A percentile compares a stretch with the other conserved stretches of the same genome.
phyloP scores from a whole-genome alignment of 371 early-diverging fungal genomes.

The Mucor irregularis region DNA sequence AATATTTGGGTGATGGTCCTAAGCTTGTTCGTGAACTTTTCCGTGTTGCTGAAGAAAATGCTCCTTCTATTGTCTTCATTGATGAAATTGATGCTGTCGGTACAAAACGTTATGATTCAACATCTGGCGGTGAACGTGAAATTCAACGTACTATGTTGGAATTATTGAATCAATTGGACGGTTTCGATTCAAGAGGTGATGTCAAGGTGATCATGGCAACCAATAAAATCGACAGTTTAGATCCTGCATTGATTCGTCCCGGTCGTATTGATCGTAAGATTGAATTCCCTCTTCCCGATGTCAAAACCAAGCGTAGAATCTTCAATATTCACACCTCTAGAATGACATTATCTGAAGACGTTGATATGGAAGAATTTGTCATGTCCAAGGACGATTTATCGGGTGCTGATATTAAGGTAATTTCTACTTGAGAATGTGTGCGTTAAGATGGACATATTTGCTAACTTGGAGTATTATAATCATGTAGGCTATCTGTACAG shows the following conservation, averaged over 20 bases:
- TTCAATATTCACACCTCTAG: conserved; percentile 98
- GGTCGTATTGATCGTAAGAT: conserved; percentile 99
- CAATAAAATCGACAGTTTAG: conserved; percentile 98
- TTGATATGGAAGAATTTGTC: conserved; percentile 98
- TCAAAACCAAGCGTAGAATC: conserved; percentile 98
- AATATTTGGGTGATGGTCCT: conserved; percentile 99
- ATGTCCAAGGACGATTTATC: conserved; percentile 99
- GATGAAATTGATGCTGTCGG: conserved; percentile 99
- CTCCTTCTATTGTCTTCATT: conserved; percentile 99
- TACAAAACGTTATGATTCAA: conserved; percentile 97
- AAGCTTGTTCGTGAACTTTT: conserved; percentile 99
- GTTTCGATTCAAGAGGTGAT: conserved; percentile 99
- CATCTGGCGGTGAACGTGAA: conserved; percentile 98
- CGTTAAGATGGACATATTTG: background rate
- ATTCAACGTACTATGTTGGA: conserved; percentile 99
- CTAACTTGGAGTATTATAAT: background rate
- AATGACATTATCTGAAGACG: conserved; percentile 98
- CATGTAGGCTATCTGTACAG: conserved; percentile 97
- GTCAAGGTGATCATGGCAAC: conserved; percentile 99
- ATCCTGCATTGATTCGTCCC: conserved; percentile 99
- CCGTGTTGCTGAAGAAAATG: conserved; percentile 98
- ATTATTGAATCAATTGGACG: conserved; percentile 99
- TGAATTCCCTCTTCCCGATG: conserved; percentile 99
- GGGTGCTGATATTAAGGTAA: conserved; percentile 99
- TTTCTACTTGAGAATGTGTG: background rate